Evolutionary conservation across 2,329 filamentous ascomycete genomes (phyloP), one percentile per base, ranked within the genome.

Genomic region (Nakataea oryzae): DNA sequence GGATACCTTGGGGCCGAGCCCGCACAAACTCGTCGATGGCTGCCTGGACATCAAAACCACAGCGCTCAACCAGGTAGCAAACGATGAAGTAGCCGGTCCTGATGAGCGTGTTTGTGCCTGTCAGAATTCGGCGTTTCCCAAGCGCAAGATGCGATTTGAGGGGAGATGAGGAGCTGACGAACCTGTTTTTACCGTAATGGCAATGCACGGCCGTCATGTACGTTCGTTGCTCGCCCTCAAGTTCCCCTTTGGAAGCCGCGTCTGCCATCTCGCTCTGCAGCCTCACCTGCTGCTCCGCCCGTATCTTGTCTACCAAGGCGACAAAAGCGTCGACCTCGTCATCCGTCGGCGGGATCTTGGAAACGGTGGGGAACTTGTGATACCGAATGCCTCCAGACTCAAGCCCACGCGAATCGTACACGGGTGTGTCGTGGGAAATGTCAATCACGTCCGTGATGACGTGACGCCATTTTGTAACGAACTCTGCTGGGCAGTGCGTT

Each of bases 71-170:
- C n/a, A 97, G 78, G 70, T 97, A 97, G 69, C 87, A 91, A 34
- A 91, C 88, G 60, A 97, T 85, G 70, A 97, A 90, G 72, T 93
- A 96, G 0, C 93, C 93, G 0, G 93, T 97, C 27, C 93, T 84
- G 72, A 17, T 17, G 21, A n/a, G 41, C 1, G 41, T 17, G 17
- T n/a, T 50, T n/a, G 11, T n/a, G 11, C 6, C 17, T 24, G 5
- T 50, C 21, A n/a, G 41, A 5, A n/a, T 21, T n/a, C 17, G n/a
- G 2, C 17, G 17, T n/a, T 9, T 17, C 21, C 21, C 41, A 50
- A 50, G 41, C 21, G 7, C 41, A 50, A 17, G 21, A 9, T 9
- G 9, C 8, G 41, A 9, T 50, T n/a, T 50, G 41, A 47, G 17
- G 34, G 2, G 41, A 50, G 21, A n/a, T 17, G 21, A n/a, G 2